Base-by-base conservation (phyloP, 805 yeast species). In the Saturnispora ahearnii region DNA sequence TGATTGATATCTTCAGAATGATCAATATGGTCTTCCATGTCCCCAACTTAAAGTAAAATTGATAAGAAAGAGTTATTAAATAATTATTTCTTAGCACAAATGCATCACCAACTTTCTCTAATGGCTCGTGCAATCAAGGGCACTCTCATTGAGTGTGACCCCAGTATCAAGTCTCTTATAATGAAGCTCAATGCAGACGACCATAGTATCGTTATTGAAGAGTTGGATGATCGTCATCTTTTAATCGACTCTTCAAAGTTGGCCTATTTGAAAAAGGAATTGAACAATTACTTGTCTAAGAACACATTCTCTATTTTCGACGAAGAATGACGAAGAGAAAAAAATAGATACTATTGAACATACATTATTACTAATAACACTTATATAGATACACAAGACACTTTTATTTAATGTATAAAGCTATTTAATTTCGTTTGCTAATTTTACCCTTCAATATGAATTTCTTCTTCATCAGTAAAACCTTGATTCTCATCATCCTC, bases 191-290 rank as follows among this genome's bases (percentile, higher is more conserved):
- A 93, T 64, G 70, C 87, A 0, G 78, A 79, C 28, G 68, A 74
- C 34, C 84, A 87, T 51, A 95, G 89, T 57, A 82, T 93, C 2
- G 63, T 66, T 15, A 66, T 64, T n/a, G 81, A 84, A 65, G 98
- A 93, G 58, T 73, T 91, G 40, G 98, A 93, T 62, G 97, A 90
- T 43, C 87, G 93, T 1, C 98, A 93, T 65, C 66, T 91, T 18
- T 71, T 93, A 53, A 84, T 91, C 29, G 91, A 87, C 57, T 84
- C 83, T 31, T 76, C 78, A 36, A 85, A 82, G 66, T 86, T 91
- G 2, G 82, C 79, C 24, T 81, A 72, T 60, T 82, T 91, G 45
- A 91, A 89, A 57, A 71, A 67, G 47, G 96, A 91, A 63, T 73
- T 91, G 56, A 87, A 86, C 61, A 68, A 79, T 53, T 67, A 88